phyloP scores from a whole-genome alignment of 106 monocot genomes.

The Phalaenopsis aphrodite region DNA sequence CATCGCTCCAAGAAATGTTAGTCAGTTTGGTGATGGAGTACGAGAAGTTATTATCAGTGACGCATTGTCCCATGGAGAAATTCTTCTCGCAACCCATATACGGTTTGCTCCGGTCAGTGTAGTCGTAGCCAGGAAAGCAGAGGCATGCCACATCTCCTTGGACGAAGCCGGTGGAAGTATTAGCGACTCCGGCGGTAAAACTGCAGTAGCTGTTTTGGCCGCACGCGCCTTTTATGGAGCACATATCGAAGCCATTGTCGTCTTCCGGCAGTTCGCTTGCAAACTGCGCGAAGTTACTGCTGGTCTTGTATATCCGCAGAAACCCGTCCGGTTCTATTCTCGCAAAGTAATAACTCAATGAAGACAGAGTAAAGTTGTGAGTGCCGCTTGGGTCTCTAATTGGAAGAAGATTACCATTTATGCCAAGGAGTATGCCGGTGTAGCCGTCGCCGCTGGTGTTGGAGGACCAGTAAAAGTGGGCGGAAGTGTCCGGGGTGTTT shows the following conservation, averaged over 20 bases:
- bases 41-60: not conserved
- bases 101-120: not conserved
- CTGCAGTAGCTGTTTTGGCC: not conserved
- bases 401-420: not conserved
- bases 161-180: not conserved
- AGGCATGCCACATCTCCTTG: not conserved
- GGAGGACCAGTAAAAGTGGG: constrained; percentile 16
- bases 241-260: not conserved
- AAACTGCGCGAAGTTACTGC: no score
- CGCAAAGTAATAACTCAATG: not conserved
- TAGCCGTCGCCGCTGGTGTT: not conserved
- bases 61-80: constrained; percentile 9
- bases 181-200: not conserved
- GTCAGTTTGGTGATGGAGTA: not conserved
- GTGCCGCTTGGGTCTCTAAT: not conserved
- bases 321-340: not conserved
- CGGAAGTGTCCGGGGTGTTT: not conserved
- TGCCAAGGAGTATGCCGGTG: not conserved
- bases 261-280: no score
- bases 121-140: constrained; percentile 4
- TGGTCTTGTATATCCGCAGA: not conserved
- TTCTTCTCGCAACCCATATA: constrained; percentile 1
- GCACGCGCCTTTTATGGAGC: constrained; percentile 1
- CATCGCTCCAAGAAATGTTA: constrained; percentile 1
- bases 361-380: not conserved